Conservation (phyloP, 2,329 filamentous ascomycete species). For the Ascochyta rabiei region DNA sequence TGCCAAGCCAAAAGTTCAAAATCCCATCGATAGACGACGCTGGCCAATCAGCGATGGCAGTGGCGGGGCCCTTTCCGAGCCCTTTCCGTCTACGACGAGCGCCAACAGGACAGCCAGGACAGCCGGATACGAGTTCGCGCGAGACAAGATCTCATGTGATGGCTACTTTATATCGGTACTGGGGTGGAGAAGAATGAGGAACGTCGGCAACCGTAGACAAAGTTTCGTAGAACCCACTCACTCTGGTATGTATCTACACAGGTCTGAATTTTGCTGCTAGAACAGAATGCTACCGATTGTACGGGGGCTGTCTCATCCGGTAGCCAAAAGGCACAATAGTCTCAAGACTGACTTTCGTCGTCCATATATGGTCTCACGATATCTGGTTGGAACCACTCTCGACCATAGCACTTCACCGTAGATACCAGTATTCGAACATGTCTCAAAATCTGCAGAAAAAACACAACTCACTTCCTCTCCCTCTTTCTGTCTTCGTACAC, state of each 20-base stretch:
- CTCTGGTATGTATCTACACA: too few species aligned
- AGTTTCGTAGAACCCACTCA: too few species aligned
- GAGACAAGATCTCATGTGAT: not conserved
- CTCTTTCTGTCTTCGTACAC: not conserved
- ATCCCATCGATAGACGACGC: constrained; percentile 4
- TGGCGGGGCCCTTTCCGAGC: not conserved
- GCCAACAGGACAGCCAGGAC: too few species aligned
- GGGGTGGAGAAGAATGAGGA: too few species aligned
- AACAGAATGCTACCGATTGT: too few species aligned
- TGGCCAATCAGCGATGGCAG: constrained; percentile 1
- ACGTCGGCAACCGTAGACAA: too few species aligned
- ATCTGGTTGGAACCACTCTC: not conserved
- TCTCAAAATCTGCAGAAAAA: not conserved
- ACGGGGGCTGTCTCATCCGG: not conserved
- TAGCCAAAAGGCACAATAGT: not conserved
- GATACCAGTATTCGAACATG: not conserved
- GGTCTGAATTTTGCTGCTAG: too few species aligned
- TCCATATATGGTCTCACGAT: not conserved
- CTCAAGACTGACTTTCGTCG: not conserved
- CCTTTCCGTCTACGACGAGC: not conserved
- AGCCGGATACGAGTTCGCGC: not conserved
- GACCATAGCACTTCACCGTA: not conserved
- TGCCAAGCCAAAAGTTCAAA: constrained; percentile 20
- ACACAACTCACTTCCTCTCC: not conserved
- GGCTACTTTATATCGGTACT: too few species aligned